A percentile compares a stretch with the other conserved stretches of the same genome.
Conservation (phyloP, 345 rosid species). For the Rhizophora apiculata region DNA sequence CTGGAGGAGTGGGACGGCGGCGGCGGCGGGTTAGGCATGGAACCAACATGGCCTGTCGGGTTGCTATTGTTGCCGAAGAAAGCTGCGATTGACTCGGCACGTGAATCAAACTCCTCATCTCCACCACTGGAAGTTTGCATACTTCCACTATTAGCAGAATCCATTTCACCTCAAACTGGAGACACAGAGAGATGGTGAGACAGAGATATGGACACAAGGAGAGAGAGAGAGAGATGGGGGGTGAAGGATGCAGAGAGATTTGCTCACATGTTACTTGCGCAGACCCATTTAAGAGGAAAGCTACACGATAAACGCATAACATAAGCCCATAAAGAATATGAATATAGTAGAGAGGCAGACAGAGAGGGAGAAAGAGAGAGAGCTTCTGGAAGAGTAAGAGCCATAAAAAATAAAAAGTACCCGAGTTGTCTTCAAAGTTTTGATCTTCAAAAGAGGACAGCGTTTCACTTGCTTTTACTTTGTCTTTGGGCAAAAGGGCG, state of each 20-base stretch:
- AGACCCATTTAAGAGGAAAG: conserved; percentile 26
- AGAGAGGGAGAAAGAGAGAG: conserved; percentile 1
- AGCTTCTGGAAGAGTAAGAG: conserved; percentile 28
- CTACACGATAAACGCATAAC: conserved; percentile 12
- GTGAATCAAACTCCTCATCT: conserved; percentile 79
- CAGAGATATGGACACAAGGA: conserved; percentile 14
- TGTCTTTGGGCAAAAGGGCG: conserved; percentile 25
- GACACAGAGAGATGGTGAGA: background rate
- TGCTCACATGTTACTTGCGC: conserved; percentile 6
- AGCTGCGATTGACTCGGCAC: conserved; percentile 54
- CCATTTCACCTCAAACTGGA: conserved; percentile 37
- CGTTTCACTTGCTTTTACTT: conserved; percentile 20
- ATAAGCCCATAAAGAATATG: background rate
- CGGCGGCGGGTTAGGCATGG: conserved; percentile 33
- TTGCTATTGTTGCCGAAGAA: conserved; percentile 33
- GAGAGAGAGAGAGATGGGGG: conserved; percentile 2
- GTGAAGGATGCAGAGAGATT: conserved; percentile 1
- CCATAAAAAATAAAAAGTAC: conserved; percentile 29
- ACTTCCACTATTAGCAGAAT: conserved; percentile 76
- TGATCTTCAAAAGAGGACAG: conserved; percentile 33
- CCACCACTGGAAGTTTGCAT: conserved; percentile 78
- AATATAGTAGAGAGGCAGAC: background rate
- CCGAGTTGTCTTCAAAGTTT: conserved; percentile 35
- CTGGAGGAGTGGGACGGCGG: conserved; percentile 26
- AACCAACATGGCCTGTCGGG: conserved; percentile 21